Evolutionary conservation across 768 basidiomycete species (phyloP), one percentile per base, ranked within the genome.

Genomic region (Termitomyces sp.): DNA sequence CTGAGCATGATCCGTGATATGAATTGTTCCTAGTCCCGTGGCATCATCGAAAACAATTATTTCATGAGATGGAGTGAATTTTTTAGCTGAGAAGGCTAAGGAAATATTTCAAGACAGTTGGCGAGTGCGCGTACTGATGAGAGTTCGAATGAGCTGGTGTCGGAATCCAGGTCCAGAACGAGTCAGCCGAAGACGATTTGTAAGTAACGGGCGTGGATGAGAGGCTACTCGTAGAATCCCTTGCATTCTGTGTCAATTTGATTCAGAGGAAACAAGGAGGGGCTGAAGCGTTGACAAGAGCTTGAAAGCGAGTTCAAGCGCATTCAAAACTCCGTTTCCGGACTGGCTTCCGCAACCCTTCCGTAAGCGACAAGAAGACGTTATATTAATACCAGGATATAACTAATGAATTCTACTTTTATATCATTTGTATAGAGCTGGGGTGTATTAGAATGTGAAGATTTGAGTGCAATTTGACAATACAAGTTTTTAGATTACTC

Each of bases 1-100:
- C 72, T 98, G 94, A 2, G 97, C 97, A 69, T 97, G 90, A 69
- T 96, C 78, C 16, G 97, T 98, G 69, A 99, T 91, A 46, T 85
- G 83, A 47, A 98, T 79, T 8, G 82, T 88, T 40, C 93, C 96
- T 32, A 94, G 64, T 40, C 86, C 85, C 20, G 89, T 89, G 43
- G 75, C 69, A 58, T 89, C 83, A 70, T 99, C 95, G 70, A 85
- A 92, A 36, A 78, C 73, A 59, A 98, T 81, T 56, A 86, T 83
- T 77, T 99, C 96, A 72, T 99, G 96, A 60, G 95, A 95, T 48
- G 72, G 74, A 1, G 95, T 92, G 75, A 87, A 99, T 66, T 81
- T 83, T 72, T 87, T 89, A 44, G 86, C 91, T 91, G 68, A 23
- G 49, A 20, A 62, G 61, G 52, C 54, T 51, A 55, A 60, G 56